Base-by-base conservation (phyloP, 139 green algal species). In the Tetradesmus lagerheimii region DNA sequence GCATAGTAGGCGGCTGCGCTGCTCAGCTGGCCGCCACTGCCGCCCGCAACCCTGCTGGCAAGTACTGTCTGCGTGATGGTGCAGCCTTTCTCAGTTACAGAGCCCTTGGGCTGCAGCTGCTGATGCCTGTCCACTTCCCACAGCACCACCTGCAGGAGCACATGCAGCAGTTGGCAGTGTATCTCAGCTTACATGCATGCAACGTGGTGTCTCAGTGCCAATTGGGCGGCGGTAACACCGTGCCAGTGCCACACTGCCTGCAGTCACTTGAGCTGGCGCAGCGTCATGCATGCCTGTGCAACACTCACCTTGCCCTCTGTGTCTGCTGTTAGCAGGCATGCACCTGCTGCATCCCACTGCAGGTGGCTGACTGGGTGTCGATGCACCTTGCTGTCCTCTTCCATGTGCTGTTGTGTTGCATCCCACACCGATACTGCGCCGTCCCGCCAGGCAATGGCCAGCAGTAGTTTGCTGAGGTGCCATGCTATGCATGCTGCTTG, bases 371-470 rank as follows among this genome's bases (percentile, higher is more conserved):
- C 87, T 2, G 91, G 64, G 37, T 83, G 87, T 31, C 92, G 83
- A 83, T 96, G 92, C 39, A 89, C 93, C 71, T 95, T 95, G 81
- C 88, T 93, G 90, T 95, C 93, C 83, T 95, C 93, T 64, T 95
- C 92, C 66, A 95, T 38, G 66, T 91, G 91, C 9, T 90, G 85
- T 41, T 93, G 79, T 77, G 91, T 91, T 62, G 91, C 90, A 78
- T 95, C 94, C 94, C 94, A 96, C 76, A 96, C 91, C 4, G 94
- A 96, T 20, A 96, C 89, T 6, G 91, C 93, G 45, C 94, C 94
- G 37, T 96, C 94, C 45, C 92, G 91, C 94, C 94, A 96, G n/a
- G 91, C 94, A 37, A 96, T 93, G 0, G 94, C 92, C 47, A 96
- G 89, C 66, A 96, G 89, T 0, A 90, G 92, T 67, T 93, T 84